Evolutionary conservation across 1,284 basidiomycete species (phyloP).

Genomic region (Puccinia hordei): DNA sequence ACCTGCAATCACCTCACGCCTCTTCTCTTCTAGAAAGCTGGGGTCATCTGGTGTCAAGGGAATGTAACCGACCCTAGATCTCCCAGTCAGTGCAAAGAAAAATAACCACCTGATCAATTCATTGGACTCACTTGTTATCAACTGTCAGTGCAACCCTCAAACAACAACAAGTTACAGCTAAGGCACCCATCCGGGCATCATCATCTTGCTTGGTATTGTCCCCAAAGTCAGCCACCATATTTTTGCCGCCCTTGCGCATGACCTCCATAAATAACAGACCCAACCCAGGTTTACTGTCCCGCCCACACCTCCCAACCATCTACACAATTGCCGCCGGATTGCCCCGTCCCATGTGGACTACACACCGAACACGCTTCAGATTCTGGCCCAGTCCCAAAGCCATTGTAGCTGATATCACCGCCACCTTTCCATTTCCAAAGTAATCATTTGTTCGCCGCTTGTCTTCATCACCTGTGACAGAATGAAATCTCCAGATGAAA

Average conservation of each 20-base stretch:
- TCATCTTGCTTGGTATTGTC: slow-evolving; percentile 1
- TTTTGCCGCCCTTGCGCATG: background rate
- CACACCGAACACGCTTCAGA: background rate
- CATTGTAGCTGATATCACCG: slow-evolving; percentile 10
- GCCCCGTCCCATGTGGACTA: slow-evolving; percentile 16
- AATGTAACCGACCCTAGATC: too few relatives aligned
- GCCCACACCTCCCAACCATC: slow-evolving; percentile 30
- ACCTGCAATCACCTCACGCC: too few relatives aligned
- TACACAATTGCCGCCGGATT: slow-evolving; percentile 27
- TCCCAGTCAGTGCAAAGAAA: too few relatives aligned
- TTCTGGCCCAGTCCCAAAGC: slow-evolving; percentile 34
- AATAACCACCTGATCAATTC: too few relatives aligned
- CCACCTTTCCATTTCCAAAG: background rate
- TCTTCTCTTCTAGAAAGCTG: too few relatives aligned
- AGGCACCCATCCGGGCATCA: too few relatives aligned
- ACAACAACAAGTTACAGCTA: too few relatives aligned
- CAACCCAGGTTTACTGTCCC: background rate
- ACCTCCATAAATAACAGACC: slow-evolving; percentile 5
- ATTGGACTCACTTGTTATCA: too few relatives aligned
- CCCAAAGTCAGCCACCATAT: background rate
- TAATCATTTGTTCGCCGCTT: background rate
- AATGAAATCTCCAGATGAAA: background rate
- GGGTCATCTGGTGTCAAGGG: too few relatives aligned
- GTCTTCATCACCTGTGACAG: background rate
- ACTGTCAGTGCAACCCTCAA: too few relatives aligned